These are phyloP conservation scores for Pythium aristosporum DNA, from an alignment of 352 stramenopile species.

Conservation along the genomic window DNA sequence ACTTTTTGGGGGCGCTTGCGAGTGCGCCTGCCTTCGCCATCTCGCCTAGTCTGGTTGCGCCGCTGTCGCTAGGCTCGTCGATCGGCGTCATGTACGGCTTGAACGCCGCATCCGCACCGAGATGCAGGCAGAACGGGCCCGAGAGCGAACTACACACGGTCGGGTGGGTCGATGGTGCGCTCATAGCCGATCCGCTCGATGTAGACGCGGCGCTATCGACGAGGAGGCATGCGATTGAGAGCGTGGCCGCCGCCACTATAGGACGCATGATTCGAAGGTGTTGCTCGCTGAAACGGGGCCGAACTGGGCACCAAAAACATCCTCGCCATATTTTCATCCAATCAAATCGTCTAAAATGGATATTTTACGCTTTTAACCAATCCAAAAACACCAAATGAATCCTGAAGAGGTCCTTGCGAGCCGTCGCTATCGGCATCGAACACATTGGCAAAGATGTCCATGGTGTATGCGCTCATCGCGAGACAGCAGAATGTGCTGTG, in stretches of 20 bases:
- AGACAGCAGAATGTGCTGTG: conserved; percentile 75
- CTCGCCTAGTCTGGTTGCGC: not conserved
- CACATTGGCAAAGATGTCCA: conserved; percentile 42
- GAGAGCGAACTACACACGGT: conserved; percentile 60
- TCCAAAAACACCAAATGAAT: not conserved
- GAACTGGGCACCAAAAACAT: not conserved
- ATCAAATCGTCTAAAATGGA: not conserved
- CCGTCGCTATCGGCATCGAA: not conserved
- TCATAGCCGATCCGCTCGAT: not conserved
- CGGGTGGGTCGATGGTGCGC: not conserved
- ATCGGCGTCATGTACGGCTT: conserved; percentile 67
- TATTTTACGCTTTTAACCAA: conserved; percentile 15
- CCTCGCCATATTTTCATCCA: conserved; percentile 1
- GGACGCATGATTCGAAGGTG: not conserved
- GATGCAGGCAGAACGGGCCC: conserved; percentile 55
- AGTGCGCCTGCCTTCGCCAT: not conserved
- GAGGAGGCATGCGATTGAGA: not conserved
- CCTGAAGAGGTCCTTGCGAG: conserved; percentile 7
- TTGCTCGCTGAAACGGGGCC: not conserved
- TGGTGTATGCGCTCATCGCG: conserved; percentile 74
- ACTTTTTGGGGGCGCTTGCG: conserved; percentile 31
- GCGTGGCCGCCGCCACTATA: not conserved
- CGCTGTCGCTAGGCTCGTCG: conserved; percentile 1
- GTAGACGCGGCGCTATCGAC: not conserved
- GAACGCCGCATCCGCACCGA: conserved; percentile 37